These are phyloP conservation scores for Acanthamoeba sp. DNA, from an alignment of 208 protist species.

Conservation along the genomic window DNA sequence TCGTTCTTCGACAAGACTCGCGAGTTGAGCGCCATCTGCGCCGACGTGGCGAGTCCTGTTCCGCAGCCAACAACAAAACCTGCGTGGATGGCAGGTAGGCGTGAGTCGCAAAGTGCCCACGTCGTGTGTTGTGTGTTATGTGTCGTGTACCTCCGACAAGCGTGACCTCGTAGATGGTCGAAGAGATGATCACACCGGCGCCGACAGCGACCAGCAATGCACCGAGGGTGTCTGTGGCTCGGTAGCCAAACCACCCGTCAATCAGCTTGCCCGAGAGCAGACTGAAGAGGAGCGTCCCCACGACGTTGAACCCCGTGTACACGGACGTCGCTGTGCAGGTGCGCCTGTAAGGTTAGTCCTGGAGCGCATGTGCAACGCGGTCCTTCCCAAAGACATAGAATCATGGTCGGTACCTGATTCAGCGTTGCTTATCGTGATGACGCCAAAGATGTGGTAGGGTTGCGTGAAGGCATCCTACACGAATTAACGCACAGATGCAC, in stretches of 20 bases:
- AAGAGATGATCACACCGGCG: neutral
- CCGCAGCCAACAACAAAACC: neutral
- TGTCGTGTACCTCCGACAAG: neutral
- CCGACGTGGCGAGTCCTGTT: neutral
- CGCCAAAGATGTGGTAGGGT: neutral
- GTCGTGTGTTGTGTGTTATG: neutral
- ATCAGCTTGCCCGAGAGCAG: conserved; percentile 20
- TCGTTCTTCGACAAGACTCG: neutral
- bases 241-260: conserved; percentile 19
- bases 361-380: too few species aligned
- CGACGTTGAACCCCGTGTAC: neutral
- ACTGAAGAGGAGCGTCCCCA: neutral
- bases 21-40: conserved; percentile 44
- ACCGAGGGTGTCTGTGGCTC: neutral
- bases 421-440: neutral
- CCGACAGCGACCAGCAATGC: neutral
- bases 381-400: too few species aligned
- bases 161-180: conserved; percentile 1
- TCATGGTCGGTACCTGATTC: neutral
- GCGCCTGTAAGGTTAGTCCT: neutral
- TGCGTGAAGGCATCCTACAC: neutral
- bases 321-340: neutral
- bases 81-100: neutral
- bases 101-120: neutral
- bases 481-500: neutral